A percentile compares a stretch with the other conserved stretches of the same genome.
These are phyloP conservation scores for Suhomyces panamericanus DNA, from an alignment of 1,139 yeast species.

Conservation along the genomic window DNA sequence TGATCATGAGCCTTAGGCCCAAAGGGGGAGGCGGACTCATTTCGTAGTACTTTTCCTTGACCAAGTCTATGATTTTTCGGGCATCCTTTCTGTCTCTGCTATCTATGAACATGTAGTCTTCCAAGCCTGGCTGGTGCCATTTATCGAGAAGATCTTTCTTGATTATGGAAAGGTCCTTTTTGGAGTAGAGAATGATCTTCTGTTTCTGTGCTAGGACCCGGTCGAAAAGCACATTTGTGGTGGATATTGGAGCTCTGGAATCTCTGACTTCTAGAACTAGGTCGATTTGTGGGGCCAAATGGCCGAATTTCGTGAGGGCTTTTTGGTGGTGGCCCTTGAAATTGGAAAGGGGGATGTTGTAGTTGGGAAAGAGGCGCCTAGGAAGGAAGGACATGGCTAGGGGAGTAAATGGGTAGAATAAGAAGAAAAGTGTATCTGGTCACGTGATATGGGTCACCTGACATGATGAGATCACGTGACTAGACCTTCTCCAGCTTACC, in stretches of 20 bases:
- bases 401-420: neutral
- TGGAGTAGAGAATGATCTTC: constrained; percentile 66
- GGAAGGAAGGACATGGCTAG: constrained; percentile 42
- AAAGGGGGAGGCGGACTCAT: constrained; percentile 75
- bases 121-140: constrained; percentile 56
- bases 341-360: constrained; percentile 69
- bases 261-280: constrained; percentile 83
- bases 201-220: constrained; percentile 59
- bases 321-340: constrained; percentile 91
- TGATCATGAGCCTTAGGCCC: constrained; percentile 73
- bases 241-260: constrained; percentile 82
- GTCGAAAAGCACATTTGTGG: constrained; percentile 80
- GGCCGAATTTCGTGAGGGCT: constrained; percentile 70
- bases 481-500: too few relatives aligned
- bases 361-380: constrained; percentile 59
- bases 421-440: too few relatives aligned
- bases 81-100: constrained; percentile 57
- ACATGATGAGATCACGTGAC: neutral
- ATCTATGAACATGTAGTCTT: constrained; percentile 61
- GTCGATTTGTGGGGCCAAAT: constrained; percentile 78
- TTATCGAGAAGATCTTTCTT: constrained; percentile 36
- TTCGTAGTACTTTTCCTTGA: constrained; percentile 43
- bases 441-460: neutral
- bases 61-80: constrained; percentile 46
- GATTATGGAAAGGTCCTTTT: constrained; percentile 53